A percentile compares a stretch with the other conserved stretches of the same genome.
Conservation (phyloP, 768 basidiomycete genomes). For the Porphyrellus cyaneotinctus region DNA sequence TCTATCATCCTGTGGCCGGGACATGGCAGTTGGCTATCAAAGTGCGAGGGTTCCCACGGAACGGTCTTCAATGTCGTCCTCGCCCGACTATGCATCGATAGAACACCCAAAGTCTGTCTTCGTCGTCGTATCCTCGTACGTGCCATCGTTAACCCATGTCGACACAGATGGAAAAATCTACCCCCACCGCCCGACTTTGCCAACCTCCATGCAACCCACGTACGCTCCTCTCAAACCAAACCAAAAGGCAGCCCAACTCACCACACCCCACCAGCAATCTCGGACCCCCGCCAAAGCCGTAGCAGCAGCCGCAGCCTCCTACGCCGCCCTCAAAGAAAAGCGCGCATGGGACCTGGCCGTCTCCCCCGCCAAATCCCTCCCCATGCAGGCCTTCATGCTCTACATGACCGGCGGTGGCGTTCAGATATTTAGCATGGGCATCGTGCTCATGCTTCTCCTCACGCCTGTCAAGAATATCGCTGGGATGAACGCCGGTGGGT, state of each 20-base stretch:
- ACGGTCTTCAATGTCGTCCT: slow-evolving; percentile 7
- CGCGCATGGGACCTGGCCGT: slow-evolving; percentile 86
- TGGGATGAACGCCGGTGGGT: slow-evolving; percentile 73
- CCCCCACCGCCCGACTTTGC: slow-evolving; percentile 69
- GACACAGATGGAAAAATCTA: slow-evolving; percentile 58
- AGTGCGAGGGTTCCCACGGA: too few species aligned
- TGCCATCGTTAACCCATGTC: too few species aligned
- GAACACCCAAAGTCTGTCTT: slow-evolving; percentile 26
- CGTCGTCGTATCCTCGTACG: too few species aligned
- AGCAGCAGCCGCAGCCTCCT: slow-evolving; percentile 40
- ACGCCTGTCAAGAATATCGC: slow-evolving; percentile 82
- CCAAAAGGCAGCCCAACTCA: background rate
- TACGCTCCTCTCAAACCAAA: background rate
- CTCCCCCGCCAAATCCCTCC: slow-evolving; percentile 82
- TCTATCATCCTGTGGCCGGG: slow-evolving; percentile 75
- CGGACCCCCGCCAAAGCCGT: slow-evolving; percentile 37
- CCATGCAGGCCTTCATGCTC: slow-evolving; percentile 98
- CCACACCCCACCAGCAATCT: slow-evolving; percentile 34
- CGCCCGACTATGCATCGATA: slow-evolving; percentile 31
- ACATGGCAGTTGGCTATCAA: slow-evolving; percentile 18
- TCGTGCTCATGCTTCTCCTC: slow-evolving; percentile 88
- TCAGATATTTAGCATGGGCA: slow-evolving; percentile 96
- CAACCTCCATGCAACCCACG: slow-evolving; percentile 35
- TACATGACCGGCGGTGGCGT: slow-evolving; percentile 98
- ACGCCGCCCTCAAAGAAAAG: slow-evolving; percentile 66